Percentiles rank a stretch among this genome's conserved stretches.
phyloP scores from a whole-genome alignment of 1,139 yeast species.

The Candida mesenterica region DNA sequence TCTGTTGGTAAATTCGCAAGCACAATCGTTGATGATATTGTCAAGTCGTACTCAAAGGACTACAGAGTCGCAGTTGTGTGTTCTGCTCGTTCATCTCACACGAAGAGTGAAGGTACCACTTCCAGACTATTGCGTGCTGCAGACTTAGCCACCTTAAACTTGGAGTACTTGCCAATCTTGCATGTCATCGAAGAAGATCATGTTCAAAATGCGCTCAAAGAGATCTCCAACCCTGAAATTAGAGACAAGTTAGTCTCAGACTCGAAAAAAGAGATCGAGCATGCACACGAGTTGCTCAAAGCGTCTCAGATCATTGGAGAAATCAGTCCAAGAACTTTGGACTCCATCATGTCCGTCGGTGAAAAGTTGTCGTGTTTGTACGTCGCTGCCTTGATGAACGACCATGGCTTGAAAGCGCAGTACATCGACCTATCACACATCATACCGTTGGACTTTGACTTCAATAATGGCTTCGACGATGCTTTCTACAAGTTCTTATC shows the following conservation, averaged over 20 bases:
- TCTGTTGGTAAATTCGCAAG: conserved; percentile 92
- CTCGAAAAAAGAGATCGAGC: conserved; percentile 63
- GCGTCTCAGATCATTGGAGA: conserved; percentile 94
- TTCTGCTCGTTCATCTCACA: conserved; percentile 87
- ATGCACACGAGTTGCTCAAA: conserved; percentile 66
- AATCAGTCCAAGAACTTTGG: conserved; percentile 83
- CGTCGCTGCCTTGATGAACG: conserved; percentile 82
- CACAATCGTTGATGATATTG: conserved; percentile 80
- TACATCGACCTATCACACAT: conserved; percentile 79
- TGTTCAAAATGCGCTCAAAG: conserved; percentile 61
- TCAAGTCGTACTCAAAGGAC: conserved; percentile 57
- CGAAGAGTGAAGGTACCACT: conserved; percentile 94
- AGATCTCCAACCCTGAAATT: conserved; percentile 47
- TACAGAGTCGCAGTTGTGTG: conserved; percentile 93
- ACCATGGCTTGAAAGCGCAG: conserved; percentile 70
- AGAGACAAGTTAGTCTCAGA: conserved; percentile 50
- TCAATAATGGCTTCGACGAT: conserved; percentile 59
- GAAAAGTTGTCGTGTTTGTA: conserved; percentile 89
- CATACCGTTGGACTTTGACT: conserved; percentile 58
- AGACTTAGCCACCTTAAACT: conserved; percentile 63
- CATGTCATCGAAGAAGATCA: conserved; percentile 76
- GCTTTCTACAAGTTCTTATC: conserved; percentile 66
- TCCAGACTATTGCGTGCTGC: conserved; percentile 79
- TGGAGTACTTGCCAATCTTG: conserved; percentile 53
- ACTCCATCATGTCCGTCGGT: conserved; percentile 88